Percentiles rank a stretch among this genome's conserved stretches.
Conservation (phyloP, 2,329 filamentous ascomycete genomes). For the Fusarium nematophilum region DNA sequence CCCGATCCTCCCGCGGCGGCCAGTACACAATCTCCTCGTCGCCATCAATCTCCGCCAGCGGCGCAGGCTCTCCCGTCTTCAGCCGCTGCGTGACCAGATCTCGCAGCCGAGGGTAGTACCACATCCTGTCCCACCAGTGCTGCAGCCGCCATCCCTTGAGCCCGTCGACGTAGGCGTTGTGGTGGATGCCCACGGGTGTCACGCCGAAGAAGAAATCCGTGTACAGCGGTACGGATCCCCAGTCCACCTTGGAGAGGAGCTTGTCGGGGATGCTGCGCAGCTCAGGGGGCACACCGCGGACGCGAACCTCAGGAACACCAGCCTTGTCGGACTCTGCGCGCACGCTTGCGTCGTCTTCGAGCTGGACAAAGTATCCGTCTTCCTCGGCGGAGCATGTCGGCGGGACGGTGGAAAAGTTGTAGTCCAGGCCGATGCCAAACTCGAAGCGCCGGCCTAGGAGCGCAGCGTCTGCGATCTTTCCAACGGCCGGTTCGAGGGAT, state of each 20-base stretch:
- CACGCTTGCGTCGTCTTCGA: constrained; percentile 41
- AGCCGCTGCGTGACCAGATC: constrained; percentile 45
- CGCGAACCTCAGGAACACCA: constrained; percentile 46
- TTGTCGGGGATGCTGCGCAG: constrained; percentile 28
- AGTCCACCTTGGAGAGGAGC: constrained; percentile 36
- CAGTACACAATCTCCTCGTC: constrained; percentile 38
- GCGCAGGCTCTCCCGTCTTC: constrained; percentile 11
- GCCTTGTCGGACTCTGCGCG: constrained; percentile 42
- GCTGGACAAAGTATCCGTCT: constrained; percentile 49
- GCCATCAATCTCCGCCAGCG: constrained; percentile 31
- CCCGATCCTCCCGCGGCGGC: constrained; percentile 29
- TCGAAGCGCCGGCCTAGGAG: constrained; percentile 48
- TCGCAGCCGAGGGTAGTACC: constrained; percentile 50
- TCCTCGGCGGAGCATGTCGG: constrained; percentile 53
- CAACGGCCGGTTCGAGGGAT: constrained; percentile 30
- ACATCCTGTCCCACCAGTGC: constrained; percentile 52
- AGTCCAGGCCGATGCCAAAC: constrained; percentile 54
- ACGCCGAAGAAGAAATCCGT: constrained; percentile 52
- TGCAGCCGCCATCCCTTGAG: constrained; percentile 47
- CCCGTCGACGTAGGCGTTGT: constrained; percentile 50
- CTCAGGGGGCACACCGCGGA: constrained; percentile 44
- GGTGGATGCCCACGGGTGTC: constrained; percentile 51
- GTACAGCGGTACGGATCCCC: constrained; percentile 50
- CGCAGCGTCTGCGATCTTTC: constrained; percentile 44
- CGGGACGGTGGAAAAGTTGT: constrained; percentile 52